Evolutionary conservation across 352 stramenopile species (phyloP).

Genomic region (Globisporangium orthogonon): DNA sequence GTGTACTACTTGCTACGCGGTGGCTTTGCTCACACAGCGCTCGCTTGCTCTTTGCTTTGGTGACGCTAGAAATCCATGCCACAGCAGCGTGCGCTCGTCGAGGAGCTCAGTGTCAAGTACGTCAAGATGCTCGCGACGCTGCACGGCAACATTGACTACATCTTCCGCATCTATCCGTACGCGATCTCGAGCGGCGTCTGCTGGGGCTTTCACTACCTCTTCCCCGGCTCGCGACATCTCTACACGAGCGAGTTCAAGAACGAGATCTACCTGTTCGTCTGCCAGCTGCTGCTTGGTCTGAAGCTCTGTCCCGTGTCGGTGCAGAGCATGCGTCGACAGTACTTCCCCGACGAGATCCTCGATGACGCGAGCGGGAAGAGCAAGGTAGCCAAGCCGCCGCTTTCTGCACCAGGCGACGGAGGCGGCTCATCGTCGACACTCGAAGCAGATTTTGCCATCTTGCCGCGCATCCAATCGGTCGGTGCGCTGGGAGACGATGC

Average conservation of each 20-base stretch:
- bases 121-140: slow-evolving; percentile 74
- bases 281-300: slow-evolving; percentile 61
- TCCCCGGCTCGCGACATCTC: slow-evolving; percentile 81
- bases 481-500: neutral
- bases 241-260: slow-evolving; percentile 83
- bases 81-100: slow-evolving; percentile 63
- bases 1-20: neutral
- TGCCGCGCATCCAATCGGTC: slow-evolving; percentile 26
- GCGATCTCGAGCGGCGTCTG: slow-evolving; percentile 69
- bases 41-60: neutral
- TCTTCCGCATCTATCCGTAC: slow-evolving; percentile 88
- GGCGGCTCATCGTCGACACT: slow-evolving; percentile 8
- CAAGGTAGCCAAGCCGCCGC: slow-evolving; percentile 17
- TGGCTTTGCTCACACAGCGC: neutral
- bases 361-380: slow-evolving; percentile 39
- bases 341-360: slow-evolving; percentile 71
- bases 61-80: slow-evolving; percentile 33
- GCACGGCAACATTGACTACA: slow-evolving; percentile 73
- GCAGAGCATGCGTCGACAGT: slow-evolving; percentile 58
- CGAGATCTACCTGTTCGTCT: slow-evolving; percentile 66
- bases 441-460: slow-evolving; percentile 9
- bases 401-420: neutral
- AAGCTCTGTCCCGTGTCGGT: slow-evolving; percentile 60
- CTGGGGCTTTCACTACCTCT: slow-evolving; percentile 86
- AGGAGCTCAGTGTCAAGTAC: slow-evolving; percentile 67